These are phyloP conservation scores for Pseudozyma flocculosa DNA, from an alignment of 1,284 basidiomycete genomes.

Conservation along the genomic window DNA sequence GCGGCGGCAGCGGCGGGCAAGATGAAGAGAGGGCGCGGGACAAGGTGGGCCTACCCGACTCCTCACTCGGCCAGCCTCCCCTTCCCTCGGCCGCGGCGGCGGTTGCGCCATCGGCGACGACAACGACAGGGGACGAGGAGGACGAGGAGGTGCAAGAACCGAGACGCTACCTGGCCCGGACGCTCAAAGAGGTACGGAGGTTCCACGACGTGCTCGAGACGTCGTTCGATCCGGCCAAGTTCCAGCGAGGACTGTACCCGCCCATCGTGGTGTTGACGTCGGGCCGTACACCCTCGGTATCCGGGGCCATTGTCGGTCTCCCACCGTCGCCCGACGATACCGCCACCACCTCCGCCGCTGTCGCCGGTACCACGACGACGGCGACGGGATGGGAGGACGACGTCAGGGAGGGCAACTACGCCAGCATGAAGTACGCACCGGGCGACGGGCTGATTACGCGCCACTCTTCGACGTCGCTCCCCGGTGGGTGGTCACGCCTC, in stretches of 20 bases:
- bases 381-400: slow-evolving; percentile 21
- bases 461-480: slow-evolving; percentile 43
- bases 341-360: slow-evolving; percentile 18
- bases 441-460: slow-evolving; percentile 57
- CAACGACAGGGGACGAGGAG: background rate
- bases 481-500: slow-evolving; percentile 30
- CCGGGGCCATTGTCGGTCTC: slow-evolving; percentile 48
- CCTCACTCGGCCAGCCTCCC: no score
- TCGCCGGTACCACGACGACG: background rate
- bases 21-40: no score
- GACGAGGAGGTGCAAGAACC: background rate
- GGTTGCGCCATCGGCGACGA: no score
- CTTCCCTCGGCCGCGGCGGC: no score
- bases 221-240: slow-evolving; percentile 28
- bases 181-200: slow-evolving; percentile 27
- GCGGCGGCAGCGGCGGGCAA: no score
- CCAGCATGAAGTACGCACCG: slow-evolving; percentile 32
- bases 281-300: slow-evolving; percentile 50
- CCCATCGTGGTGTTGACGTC: slow-evolving; percentile 52
- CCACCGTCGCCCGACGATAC: background rate
- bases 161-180: slow-evolving; percentile 31
- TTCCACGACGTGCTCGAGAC: slow-evolving; percentile 47
- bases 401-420: slow-evolving; percentile 31
- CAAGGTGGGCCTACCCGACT: no score
- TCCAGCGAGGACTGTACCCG: slow-evolving; percentile 39